A percentile compares a stretch with the other conserved stretches of the same genome.
Conservation (phyloP, 257 asterid species). For the Solanum pimpinellifolium region DNA sequence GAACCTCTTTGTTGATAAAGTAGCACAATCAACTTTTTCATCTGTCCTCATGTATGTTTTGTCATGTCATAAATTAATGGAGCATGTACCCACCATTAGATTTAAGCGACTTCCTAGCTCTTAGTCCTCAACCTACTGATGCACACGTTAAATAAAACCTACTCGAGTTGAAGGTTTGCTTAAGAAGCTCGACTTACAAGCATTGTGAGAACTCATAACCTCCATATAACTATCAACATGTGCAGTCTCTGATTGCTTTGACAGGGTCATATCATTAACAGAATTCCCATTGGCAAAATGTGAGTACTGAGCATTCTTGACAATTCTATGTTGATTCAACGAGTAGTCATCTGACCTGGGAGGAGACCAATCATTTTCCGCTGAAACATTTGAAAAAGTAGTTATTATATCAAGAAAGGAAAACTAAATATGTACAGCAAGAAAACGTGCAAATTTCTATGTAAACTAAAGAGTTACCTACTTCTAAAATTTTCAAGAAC, state of each 20-base stretch:
- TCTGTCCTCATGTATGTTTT: not conserved
- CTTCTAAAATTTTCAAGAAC: not conserved
- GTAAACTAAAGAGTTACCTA: not conserved
- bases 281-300: not conserved
- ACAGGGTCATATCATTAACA: not conserved
- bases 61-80: not conserved
- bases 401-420: not conserved
- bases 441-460: not conserved
- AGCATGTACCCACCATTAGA: not conserved
- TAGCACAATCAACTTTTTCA: not conserved
- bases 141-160: not conserved
- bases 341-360: not conserved
- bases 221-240: not conserved
- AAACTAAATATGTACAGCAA: not conserved
- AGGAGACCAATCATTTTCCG: slow-evolving; percentile 2
- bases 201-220: not conserved
- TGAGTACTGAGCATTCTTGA: not conserved
- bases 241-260: not conserved
- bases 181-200: not conserved
- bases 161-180: not conserved
- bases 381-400: not conserved
- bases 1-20: not conserved
- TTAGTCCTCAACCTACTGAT: not conserved
- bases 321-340: not conserved
- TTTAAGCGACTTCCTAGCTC: not conserved